phyloP scores from a whole-genome alignment of 208 protist species.

The Trypanosoma cruzi region DNA sequence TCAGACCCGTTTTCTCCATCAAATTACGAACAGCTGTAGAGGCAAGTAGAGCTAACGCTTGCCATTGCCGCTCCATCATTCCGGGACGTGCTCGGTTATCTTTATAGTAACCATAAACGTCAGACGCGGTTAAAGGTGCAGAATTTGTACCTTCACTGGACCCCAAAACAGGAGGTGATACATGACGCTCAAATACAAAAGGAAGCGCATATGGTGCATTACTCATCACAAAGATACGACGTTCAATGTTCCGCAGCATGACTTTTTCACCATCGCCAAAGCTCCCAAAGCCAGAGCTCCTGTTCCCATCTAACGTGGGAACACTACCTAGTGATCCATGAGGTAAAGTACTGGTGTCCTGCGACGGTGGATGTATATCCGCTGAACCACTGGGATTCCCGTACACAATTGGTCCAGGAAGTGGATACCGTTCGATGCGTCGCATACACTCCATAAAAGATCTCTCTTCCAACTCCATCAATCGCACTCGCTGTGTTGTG shows the following conservation, averaged over 20 bases:
- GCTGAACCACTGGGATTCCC: background rate
- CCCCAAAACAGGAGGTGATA: constrained; percentile 18
- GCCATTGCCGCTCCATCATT: constrained; percentile 25
- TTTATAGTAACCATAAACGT: constrained; percentile 15
- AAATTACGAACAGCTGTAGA: constrained; percentile 29
- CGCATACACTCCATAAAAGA: constrained; percentile 77
- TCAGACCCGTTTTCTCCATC: constrained; percentile 16
- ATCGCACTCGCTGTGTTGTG: constrained; percentile 26
- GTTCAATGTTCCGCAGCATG: constrained; percentile 38
- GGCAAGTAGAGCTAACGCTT: constrained; percentile 23
- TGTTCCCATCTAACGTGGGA: constrained; percentile 24
- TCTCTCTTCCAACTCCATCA: constrained; percentile 52
- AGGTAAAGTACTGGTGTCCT: background rate
- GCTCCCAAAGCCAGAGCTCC: constrained; percentile 12
- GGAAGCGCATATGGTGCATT: constrained; percentile 80
- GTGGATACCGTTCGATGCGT: constrained; percentile 24
- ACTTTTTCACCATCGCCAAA: background rate
- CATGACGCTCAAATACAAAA: constrained; percentile 63
- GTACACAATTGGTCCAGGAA: background rate
- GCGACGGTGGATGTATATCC: background rate
- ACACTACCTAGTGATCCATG: constrained; percentile 16
- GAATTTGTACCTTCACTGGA: constrained; percentile 9
- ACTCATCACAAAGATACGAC: constrained; percentile 55
- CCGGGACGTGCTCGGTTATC: constrained; percentile 17
- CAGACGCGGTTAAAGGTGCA: background rate